phyloP scores from a whole-genome alignment of 768 basidiomycete genomes.

The Suillus americanus region DNA sequence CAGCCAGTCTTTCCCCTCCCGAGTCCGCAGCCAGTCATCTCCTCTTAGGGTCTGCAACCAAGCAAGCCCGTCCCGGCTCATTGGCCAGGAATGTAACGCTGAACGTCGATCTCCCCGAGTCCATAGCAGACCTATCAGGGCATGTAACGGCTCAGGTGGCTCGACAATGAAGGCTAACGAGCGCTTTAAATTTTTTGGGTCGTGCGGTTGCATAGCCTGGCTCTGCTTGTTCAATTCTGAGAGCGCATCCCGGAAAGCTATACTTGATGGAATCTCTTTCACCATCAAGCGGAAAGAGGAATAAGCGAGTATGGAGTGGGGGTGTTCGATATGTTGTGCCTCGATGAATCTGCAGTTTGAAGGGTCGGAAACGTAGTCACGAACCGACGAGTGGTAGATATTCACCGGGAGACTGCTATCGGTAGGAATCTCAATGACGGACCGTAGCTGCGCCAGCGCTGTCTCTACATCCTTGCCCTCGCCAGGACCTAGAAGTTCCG shows the following conservation, averaged over 20 bases:
- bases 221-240: neutral
- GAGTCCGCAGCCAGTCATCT: neutral
- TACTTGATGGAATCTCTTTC: neutral
- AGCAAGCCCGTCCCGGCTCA: neutral
- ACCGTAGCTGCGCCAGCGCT: neutral
- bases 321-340: neutral
- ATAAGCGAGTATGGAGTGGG: neutral
- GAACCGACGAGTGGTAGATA: neutral
- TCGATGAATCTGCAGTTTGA: neutral
- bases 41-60: neutral
- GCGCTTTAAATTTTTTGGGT: neutral
- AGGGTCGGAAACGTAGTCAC: neutral
- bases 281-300: neutral
- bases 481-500: neutral
- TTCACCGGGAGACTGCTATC: neutral
- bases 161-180: neutral
- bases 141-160: neutral
- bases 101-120: neutral
- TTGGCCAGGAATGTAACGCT: neutral
- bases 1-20: neutral
- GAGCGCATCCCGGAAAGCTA: neutral
- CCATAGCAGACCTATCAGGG: neutral
- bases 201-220: neutral
- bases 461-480: neutral
- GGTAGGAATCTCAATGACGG: neutral